These are phyloP conservation scores for Alternaria sp. DNA, from an alignment of 2,329 filamentous ascomycete species.

Conservation along the genomic window DNA sequence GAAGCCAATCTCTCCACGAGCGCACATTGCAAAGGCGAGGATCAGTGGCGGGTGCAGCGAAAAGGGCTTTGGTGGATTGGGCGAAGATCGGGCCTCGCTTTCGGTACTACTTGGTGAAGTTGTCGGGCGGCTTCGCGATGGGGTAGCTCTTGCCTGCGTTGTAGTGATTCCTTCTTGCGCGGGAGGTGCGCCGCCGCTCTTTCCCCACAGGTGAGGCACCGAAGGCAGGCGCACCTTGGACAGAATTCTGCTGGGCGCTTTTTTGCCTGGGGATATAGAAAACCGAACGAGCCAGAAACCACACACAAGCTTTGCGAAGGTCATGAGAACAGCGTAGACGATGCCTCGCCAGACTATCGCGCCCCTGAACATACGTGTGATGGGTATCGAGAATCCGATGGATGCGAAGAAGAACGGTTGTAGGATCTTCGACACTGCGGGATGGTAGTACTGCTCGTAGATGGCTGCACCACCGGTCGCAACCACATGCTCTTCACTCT, in stretches of 20 bases:
- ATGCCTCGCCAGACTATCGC: conserved; percentile 73
- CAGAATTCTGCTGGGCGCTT: conserved; percentile 5
- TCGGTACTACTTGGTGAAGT: conserved; percentile 1
- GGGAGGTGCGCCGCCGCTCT: conserved; percentile 6
- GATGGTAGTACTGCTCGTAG: conserved; percentile 57
- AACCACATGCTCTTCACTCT: neutral
- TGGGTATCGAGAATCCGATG: conserved; percentile 80
- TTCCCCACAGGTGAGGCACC: conserved; percentile 35
- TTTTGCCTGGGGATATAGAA: conserved; percentile 23
- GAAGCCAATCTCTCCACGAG: conserved; percentile 81
- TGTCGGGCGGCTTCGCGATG: neutral
- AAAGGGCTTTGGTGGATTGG: conserved; percentile 54
- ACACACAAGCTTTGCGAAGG: conserved; percentile 54
- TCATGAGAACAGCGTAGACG: conserved; percentile 75
- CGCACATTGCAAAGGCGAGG: conserved; percentile 73
- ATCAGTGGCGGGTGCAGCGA: conserved; percentile 73
- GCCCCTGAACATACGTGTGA: conserved; percentile 70
- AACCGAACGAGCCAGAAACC: conserved; percentile 51
- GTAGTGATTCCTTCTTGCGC: neutral
- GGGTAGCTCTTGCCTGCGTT: neutral
- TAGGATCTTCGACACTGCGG: conserved; percentile 60
- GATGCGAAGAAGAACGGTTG: conserved; percentile 77
- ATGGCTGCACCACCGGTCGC: conserved; percentile 36
- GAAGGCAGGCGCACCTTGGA: conserved; percentile 25
- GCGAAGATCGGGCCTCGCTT: conserved; percentile 19